phyloP scores from a whole-genome alignment of 2,329 filamentous ascomycete genomes.

The Pseudogymnoascus sp. region DNA sequence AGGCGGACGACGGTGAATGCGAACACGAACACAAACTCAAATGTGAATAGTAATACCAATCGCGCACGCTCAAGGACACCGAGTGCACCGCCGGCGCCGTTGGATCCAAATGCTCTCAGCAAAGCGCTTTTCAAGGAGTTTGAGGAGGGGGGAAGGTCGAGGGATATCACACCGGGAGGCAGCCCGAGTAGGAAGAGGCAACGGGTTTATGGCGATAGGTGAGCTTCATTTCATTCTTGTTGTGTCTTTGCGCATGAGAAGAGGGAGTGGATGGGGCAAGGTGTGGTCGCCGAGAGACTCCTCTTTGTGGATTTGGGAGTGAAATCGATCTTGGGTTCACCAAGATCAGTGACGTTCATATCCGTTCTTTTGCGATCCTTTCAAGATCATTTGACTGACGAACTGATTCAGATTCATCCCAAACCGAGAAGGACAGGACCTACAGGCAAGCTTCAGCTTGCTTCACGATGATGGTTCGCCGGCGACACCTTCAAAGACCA shows the following conservation, averaged over 20 bases:
- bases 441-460: constrained; percentile 86
- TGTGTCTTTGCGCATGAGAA: neutral
- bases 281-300: neutral
- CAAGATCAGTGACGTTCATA: neutral
- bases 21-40: neutral
- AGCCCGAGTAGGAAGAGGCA: constrained; percentile 64
- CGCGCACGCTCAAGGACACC: neutral
- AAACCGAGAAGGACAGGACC: constrained; percentile 83
- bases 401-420: constrained; percentile 99
- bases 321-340: neutral
- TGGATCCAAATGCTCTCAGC: constrained; percentile 49
- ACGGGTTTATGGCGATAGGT: constrained; percentile 54
- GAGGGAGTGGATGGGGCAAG: neutral
- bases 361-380: neutral
- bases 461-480: constrained; percentile 90
- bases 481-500: constrained; percentile 77
- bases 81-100: neutral
- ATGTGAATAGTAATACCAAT: neutral
- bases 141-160: constrained; percentile 48
- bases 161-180: constrained; percentile 54
- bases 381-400: no score
- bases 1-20: neutral
- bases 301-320: neutral
- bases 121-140: constrained; percentile 52
- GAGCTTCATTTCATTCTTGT: constrained; percentile 19